Evolutionary conservation across 805 yeast species (phyloP).

Genomic region (Schwanniomyces vanrijiae): DNA sequence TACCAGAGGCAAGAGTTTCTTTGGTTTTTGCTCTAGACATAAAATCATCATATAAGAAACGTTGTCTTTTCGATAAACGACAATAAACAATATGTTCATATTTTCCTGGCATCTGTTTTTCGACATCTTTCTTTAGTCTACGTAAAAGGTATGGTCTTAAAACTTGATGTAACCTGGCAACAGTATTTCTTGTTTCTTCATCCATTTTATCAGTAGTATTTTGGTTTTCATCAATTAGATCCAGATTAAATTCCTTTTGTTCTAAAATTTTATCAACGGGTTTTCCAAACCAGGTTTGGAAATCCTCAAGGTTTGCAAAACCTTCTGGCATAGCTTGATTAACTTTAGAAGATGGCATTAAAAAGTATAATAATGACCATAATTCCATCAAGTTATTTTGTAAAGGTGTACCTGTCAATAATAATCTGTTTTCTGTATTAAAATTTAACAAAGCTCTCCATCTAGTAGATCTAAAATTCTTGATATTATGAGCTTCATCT

Average conservation of each 20-base stretch:
- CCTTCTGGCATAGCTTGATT: slow-evolving; percentile 85
- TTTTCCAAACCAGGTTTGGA: slow-evolving; percentile 98
- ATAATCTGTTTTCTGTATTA: slow-evolving; percentile 82
- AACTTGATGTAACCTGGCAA: slow-evolving; percentile 87
- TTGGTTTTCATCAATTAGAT: slow-evolving; percentile 41
- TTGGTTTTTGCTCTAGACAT: slow-evolving; percentile 95
- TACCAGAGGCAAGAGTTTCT: slow-evolving; percentile 91
- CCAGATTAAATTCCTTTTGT: slow-evolving; percentile 52
- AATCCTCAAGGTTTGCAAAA: slow-evolving; percentile 92
- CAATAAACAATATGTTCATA: slow-evolving; percentile 94
- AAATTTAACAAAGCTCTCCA: slow-evolving; percentile 96
- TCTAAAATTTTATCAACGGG: slow-evolving; percentile 94
- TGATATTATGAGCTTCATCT: slow-evolving; percentile 98
- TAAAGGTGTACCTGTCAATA: slow-evolving; percentile 95
- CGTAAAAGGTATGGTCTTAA: slow-evolving; percentile 89
- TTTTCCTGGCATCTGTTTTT: slow-evolving; percentile 98
- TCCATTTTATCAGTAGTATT: slow-evolving; percentile 46
- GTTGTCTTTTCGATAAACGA: slow-evolving; percentile 86
- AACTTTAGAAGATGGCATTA: slow-evolving; percentile 88
- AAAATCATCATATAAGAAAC: slow-evolving; percentile 91
- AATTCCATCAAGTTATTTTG: slow-evolving; percentile 93
- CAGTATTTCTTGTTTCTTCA: slow-evolving; percentile 80
- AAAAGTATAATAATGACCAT: slow-evolving; percentile 91
- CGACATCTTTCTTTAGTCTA: slow-evolving; percentile 93
- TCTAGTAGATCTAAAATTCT: slow-evolving; percentile 91